A percentile compares a stretch with the other conserved stretches of the same genome.
Conservation (phyloP, 371 early-diverging fungal genomes). For the Coemansia sp. region DNA sequence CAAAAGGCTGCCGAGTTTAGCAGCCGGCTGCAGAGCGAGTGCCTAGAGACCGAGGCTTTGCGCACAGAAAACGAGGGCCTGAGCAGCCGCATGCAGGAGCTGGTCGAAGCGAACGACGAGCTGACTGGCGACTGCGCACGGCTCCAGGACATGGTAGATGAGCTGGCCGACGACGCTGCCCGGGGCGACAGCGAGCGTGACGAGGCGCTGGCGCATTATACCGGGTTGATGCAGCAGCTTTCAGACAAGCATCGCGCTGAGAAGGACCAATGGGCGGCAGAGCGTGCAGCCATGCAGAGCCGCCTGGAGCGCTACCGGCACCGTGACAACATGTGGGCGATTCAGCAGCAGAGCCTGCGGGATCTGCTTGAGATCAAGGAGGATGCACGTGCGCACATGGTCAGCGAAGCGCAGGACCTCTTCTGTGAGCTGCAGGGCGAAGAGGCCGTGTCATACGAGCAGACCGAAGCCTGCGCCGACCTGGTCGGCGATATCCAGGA, state of each 20-base stretch:
- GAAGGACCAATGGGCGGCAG: conserved; percentile 26
- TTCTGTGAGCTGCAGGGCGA: conserved; percentile 39
- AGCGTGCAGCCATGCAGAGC: conserved; percentile 20
- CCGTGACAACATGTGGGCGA: conserved; percentile 27
- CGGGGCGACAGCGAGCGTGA: conserved; percentile 5
- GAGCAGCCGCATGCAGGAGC: conserved; percentile 5
- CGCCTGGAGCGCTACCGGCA: conserved; percentile 21
- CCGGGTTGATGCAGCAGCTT: conserved; percentile 23
- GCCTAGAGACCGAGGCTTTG: conserved; percentile 19
- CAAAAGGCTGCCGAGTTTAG: conserved; percentile 52
- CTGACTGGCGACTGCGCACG: neutral
- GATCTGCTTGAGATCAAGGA: conserved; percentile 22
- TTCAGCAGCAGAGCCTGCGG: conserved; percentile 14
- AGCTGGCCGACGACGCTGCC: conserved; percentile 1
- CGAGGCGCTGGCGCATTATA: conserved; percentile 27
- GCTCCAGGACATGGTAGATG: conserved; percentile 8
- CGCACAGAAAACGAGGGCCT: conserved; percentile 20
- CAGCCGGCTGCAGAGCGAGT: conserved; percentile 52
- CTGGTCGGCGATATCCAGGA: conserved; percentile 18
- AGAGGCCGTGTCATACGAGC: conserved; percentile 10
- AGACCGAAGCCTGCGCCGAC: conserved; percentile 22
- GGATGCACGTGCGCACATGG: conserved; percentile 40
- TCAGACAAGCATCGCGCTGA: conserved; percentile 21
- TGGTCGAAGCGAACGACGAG: conserved; percentile 22
- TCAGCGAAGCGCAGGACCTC: conserved; percentile 32